phyloP scores from a whole-genome alignment of 495 filamentous ascomycete genomes.

The Penicillium silybi region DNA sequence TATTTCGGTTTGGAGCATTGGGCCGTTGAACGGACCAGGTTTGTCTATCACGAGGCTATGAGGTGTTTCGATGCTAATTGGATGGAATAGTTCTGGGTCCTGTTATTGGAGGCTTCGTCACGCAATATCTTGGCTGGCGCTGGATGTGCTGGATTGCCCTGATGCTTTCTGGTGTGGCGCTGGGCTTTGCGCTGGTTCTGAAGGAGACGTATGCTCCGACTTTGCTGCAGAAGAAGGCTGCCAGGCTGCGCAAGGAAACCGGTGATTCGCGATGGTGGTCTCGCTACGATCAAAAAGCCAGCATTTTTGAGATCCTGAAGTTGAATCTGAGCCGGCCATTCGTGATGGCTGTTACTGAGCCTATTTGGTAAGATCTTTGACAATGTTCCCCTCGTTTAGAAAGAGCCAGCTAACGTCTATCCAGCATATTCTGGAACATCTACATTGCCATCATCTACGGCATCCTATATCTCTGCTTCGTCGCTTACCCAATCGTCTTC shows the following conservation, averaged over 20 bases:
- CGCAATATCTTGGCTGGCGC: conserved; percentile 72
- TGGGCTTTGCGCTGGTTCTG: conserved; percentile 48
- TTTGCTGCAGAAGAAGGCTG: conserved; percentile 66
- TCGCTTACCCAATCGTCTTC: conserved; percentile 78
- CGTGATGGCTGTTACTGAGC: conserved; percentile 73
- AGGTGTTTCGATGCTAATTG: too few relatives aligned
- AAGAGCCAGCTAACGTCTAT: not conserved
- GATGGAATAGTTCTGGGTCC: conserved; percentile 38
- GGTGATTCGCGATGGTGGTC: conserved; percentile 73
- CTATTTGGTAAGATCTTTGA: conserved; percentile 58
- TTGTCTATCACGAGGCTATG: not conserved
- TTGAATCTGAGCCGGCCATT: conserved; percentile 74
- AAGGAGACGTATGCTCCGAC: conserved; percentile 77
- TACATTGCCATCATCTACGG: conserved; percentile 64
- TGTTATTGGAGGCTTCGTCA: conserved; percentile 70
- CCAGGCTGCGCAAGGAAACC: conserved; percentile 64
- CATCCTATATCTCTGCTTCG: conserved; percentile 82
- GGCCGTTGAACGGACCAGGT: conserved; percentile 71
- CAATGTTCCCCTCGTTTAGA: not conserved
- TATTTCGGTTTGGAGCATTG: conserved; percentile 72
- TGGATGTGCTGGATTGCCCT: conserved; percentile 81
- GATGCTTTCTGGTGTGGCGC: conserved; percentile 58
- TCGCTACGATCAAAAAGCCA: conserved; percentile 65
- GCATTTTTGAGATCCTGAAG: conserved; percentile 54
- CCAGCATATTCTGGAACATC: conserved; percentile 70